These are phyloP conservation scores for Cystobasidium sp. DNA, from an alignment of 1,284 basidiomycete genomes.

Conservation along the genomic window DNA sequence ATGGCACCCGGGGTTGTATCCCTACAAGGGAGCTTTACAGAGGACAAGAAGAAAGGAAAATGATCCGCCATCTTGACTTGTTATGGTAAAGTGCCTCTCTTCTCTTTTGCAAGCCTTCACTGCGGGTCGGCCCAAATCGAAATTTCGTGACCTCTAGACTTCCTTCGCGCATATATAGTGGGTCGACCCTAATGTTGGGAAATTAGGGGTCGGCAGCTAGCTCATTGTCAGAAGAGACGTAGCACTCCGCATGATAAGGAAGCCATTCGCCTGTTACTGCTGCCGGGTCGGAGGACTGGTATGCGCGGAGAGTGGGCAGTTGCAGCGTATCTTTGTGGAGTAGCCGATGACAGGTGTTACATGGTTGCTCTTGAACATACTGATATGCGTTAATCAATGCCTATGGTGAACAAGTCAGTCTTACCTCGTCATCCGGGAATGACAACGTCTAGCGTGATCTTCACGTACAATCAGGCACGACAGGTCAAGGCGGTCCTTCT, in stretches of 20 bases:
- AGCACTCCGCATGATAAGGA: conserved; percentile 17
- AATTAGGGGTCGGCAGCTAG: background rate
- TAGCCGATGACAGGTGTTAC: conserved; percentile 8
- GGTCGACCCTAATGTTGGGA: no score
- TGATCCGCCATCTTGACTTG: background rate
- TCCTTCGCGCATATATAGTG: no score
- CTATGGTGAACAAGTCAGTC: background rate
- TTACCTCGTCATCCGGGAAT: background rate
- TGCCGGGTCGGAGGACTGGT: background rate
- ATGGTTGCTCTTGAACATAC: conserved; percentile 8
- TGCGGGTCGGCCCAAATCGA: conserved; percentile 3
- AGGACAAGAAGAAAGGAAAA: background rate
- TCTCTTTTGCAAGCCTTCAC: background rate
- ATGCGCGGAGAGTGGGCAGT: conserved; percentile 14
- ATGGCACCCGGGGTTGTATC: background rate
- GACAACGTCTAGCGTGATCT: no score
- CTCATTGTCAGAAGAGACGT: background rate
- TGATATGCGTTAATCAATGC: conserved; percentile 6
- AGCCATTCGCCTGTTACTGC: background rate
- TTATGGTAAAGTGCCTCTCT: background rate
- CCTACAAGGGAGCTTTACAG: conserved; percentile 11
- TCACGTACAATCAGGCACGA: conserved; percentile 24
- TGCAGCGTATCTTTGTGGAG: conserved; percentile 18
- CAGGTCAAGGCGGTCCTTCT: conserved; percentile 1
- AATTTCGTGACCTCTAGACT: background rate